phyloP scores from a whole-genome alignment of 805 yeast species.

The Hanseniaspora taiwanica region DNA sequence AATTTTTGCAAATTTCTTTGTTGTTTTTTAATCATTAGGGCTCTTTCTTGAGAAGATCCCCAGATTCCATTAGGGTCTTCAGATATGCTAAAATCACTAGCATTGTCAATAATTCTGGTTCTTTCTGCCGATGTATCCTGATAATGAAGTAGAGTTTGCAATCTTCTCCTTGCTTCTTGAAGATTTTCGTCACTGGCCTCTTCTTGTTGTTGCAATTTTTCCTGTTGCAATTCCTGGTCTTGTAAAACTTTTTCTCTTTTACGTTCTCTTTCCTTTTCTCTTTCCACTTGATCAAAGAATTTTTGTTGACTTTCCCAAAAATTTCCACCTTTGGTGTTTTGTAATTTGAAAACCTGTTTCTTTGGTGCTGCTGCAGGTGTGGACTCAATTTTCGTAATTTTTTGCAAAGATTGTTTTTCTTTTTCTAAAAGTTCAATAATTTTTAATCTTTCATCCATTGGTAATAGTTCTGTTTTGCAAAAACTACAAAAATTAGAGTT shows the following conservation, averaged over 20 bases:
- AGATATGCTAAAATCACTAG: conserved; percentile 54
- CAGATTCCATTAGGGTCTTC: conserved; percentile 39
- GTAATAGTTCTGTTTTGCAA: conserved; percentile 60
- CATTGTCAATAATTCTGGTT: conserved; percentile 85
- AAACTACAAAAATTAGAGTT: conserved; percentile 69
- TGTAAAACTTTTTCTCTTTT: conserved; percentile 22
- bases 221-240: conserved; percentile 21
- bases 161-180: conserved; percentile 53
- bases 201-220: conserved; percentile 30
- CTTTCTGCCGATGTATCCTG: conserved; percentile 84
- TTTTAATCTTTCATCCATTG: conserved; percentile 44
- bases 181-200: conserved; percentile 43
- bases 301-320: conserved; percentile 57
- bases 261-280: conserved; percentile 23
- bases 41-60: conserved; percentile 77
- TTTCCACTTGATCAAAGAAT: conserved; percentile 47
- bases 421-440: conserved; percentile 38
- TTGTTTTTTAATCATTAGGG: conserved; percentile 73
- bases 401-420: conserved; percentile 31
- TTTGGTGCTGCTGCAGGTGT: conserved; percentile 10
- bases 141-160: conserved; percentile 62
- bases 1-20: conserved; percentile 58
- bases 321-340: conserved; percentile 50
- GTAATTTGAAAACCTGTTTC: conserved; percentile 33
- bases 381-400: conserved; percentile 9